phyloP scores from a whole-genome alignment of 345 rosid species.

The Eucalyptus cloeziana region DNA sequence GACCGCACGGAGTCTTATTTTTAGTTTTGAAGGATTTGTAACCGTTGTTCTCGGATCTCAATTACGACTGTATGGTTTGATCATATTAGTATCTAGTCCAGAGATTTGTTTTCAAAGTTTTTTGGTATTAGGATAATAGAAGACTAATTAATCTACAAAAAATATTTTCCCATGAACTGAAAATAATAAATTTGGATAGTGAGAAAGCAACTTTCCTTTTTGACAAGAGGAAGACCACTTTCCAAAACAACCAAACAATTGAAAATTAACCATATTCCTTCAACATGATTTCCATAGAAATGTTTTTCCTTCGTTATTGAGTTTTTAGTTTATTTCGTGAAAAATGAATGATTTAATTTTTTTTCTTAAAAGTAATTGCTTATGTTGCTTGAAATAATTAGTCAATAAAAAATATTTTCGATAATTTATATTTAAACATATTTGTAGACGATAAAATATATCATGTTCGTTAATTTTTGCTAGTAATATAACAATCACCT shows the following conservation, averaged over 20 bases:
- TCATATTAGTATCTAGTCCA: background rate
- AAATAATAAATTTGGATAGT: background rate
- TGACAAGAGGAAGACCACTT: background rate
- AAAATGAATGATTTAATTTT: background rate
- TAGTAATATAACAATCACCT: fast-evolving
- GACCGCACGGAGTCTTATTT: background rate
- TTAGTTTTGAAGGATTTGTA: background rate
- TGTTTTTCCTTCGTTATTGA: background rate
- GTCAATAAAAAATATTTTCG: background rate
- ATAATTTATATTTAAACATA: background rate
- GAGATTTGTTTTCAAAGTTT: background rate
- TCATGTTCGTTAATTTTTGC: background rate
- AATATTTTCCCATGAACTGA: too few relatives aligned
- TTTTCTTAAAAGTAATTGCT: background rate
- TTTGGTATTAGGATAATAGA: background rate
- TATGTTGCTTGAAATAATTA: background rate
- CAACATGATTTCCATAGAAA: background rate
- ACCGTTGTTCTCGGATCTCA: background rate
- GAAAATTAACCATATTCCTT: background rate
- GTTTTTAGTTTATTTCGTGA: background rate
- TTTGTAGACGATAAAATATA: fast-evolving
- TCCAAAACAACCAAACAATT: background rate
- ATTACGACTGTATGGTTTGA: background rate
- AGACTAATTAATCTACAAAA: background rate
- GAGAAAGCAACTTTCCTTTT: background rate